A percentile compares a stretch with the other conserved stretches of the same genome.
Conservation (phyloP, 768 basidiomycete genomes). For the Naganishia randhawae region DNA sequence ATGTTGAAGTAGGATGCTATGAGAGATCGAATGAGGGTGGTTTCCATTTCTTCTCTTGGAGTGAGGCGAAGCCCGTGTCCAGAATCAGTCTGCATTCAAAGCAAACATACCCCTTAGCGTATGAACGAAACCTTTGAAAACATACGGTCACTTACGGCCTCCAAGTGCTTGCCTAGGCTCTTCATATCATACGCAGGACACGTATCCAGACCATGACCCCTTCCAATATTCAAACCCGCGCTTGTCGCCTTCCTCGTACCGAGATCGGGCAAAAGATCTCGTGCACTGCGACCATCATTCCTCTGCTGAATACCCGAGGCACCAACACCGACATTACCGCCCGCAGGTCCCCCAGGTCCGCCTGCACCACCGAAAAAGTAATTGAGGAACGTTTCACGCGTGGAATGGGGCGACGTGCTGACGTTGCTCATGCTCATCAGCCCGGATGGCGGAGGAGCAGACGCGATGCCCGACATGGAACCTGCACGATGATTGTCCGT, state of each 20-base stretch:
- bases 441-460: constrained; percentile 26
- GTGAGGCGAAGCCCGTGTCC: constrained; percentile 65
- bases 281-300: constrained; percentile 8
- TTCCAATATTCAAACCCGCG: constrained; percentile 23
- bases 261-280: constrained; percentile 48
- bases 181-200: constrained; percentile 97
- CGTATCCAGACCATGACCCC: constrained; percentile 58
- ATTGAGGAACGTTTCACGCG: constrained; percentile 88
- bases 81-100: constrained; percentile 55
- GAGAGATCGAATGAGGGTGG: constrained; percentile 83
- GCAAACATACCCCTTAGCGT: not conserved
- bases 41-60: constrained; percentile 92
- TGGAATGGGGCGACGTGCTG: constrained; percentile 53
- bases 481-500: constrained; percentile 39
- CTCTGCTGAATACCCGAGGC: constrained; percentile 26
- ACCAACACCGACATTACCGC: constrained; percentile 47
- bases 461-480: constrained; percentile 28
- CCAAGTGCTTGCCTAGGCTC: constrained; percentile 93
- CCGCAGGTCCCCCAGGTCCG: constrained; percentile 55
- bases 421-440: constrained; percentile 26
- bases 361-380: constrained; percentile 93
- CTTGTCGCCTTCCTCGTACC: constrained; percentile 37
- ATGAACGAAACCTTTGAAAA: not conserved
- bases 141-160: constrained; percentile 68
- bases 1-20: constrained; percentile 95